Evolutionary conservation across 2,329 filamentous ascomycete genomes (phyloP), one percentile per base, ranked within the genome.

Genomic region (Cercospora zeae-maydis): DNA sequence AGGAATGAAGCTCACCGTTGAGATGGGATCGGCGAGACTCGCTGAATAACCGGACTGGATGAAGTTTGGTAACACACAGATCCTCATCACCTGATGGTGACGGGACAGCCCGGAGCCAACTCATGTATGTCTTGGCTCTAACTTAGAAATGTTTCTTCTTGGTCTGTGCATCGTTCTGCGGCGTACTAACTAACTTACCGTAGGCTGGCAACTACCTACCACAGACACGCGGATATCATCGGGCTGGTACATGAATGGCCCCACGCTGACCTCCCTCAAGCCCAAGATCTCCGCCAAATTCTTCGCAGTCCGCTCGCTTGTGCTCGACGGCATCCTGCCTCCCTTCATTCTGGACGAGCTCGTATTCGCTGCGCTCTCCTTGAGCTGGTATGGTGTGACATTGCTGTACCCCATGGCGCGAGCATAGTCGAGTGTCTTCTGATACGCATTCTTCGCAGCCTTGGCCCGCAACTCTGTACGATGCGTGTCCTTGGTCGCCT

Each of bases 361-460:
- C 10, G 51, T 56, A 36, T 59, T 39, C 8, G 37, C 37, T 2
- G 58, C 16, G 10, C 54, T 51, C 24, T 62, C 63, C 30, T 49
- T 37, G 11, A 62, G 51, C 10, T 52, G 34, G 27, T 27, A 21
- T 9, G 63, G 63, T 5, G 21, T 34, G 2, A 65, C 56, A 3
- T 45, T 56, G 7, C 30, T 45, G 33, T 62, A 65, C 2, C 59
- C 63, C 30, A 65, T 51, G 13, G 63, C 59, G 6, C 16, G 31
- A n/a, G 63, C 63, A 33, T 65, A 65, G 4, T 65, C 63, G 6
- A 65, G 33, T 1, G 55, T 59, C 33, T 65, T 65, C 21, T 52
- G 55, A 3, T 58, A 36, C 10, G 59, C 63, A 13, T 65, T 59
- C 27, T 47, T 56, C 34, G 63, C 63, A 7, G 59, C 59, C 7